Conservation (phyloP, 2,329 filamentous ascomycete genomes). For the Fusarium abutilonis region DNA sequence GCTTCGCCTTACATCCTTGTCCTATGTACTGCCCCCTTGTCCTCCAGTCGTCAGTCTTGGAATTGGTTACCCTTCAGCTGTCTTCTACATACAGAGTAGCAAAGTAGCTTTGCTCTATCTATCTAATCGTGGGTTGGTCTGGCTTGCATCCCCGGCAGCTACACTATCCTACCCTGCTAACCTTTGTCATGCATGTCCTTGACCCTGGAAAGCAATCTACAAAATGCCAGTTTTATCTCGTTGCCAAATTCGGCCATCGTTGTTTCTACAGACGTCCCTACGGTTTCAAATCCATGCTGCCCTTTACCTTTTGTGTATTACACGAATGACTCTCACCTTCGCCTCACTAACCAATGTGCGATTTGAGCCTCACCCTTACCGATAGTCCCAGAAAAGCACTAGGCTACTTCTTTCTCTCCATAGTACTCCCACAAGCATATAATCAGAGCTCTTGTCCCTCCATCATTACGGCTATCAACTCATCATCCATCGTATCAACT, state of each 20-base stretch:
- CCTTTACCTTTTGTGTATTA: conserved; percentile 32
- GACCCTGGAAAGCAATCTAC: conserved; percentile 38
- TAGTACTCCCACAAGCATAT: conserved; percentile 23
- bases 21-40: conserved; percentile 19
- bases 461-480: neutral
- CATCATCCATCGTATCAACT: conserved; percentile 18
- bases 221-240: conserved; percentile 38
- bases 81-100: conserved; percentile 13
- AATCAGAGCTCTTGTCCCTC: conserved; percentile 18
- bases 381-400: conserved; percentile 22
- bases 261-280: conserved; percentile 22
- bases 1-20: conserved; percentile 37
- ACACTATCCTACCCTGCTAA: conserved; percentile 13
- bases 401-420: conserved; percentile 8
- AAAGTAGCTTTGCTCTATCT: conserved; percentile 17
- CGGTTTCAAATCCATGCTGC: conserved; percentile 38
- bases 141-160: conserved; percentile 31
- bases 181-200: conserved; percentile 10
- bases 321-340: conserved; percentile 37
- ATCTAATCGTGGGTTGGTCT: conserved; percentile 30
- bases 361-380: conserved; percentile 44
- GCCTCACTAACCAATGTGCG: conserved; percentile 46
- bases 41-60: conserved; percentile 19
- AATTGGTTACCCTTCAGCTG: conserved; percentile 17
- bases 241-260: conserved; percentile 14